Evolutionary conservation across 768 basidiomycete species (phyloP), one percentile per base, ranked within the genome.

Genomic region (Leucosporidium creatinivorum): DNA sequence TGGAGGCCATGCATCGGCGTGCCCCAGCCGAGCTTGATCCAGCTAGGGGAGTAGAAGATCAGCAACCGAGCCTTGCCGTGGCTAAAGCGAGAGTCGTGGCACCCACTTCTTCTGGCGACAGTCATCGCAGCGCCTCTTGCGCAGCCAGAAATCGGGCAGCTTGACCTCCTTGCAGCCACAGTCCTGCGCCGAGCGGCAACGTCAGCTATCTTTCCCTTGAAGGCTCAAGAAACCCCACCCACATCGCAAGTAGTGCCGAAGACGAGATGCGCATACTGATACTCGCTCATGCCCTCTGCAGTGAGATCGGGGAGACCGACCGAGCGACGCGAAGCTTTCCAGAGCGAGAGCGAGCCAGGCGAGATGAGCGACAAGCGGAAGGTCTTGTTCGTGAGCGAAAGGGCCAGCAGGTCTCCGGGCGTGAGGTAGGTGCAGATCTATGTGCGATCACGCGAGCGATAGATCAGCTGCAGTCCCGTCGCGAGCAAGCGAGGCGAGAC

Each of bases 331-430:
- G 50, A 59, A 26, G 4, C 26, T 17, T 25, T 56, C 65, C 63
- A 70, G 21, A 65, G 62, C 49, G 30, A 25, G 49, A 21, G 31
- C 58, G 54, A 61, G 8, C 36, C 15, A 1, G 54, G 31, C 4
- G 21, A 26, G n/a, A 48, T 17, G 51, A 59, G 62, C 25, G 61
- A 31, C 21, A 44, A 18, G 49, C 49, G 49, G 61, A 63, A 66
- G 12, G 30, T 7, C 54, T 60, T 62, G 58, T 8, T 58, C 26
- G 58, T 54, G 23, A 33, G 28, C 21, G 61, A 18, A n/a, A 65
- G 55, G 21, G 33, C 1, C 48, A 63, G 58, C 4, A 66, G 70
- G 68, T 72, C 60, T 73, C 73, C 74, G 75, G 58, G 77, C 67
- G 64, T 73, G 75, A 69, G 72, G 72, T 56, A 18, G 8, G 63